Base-by-base conservation (phyloP, 1,284 basidiomycete species). In the Phlebopus sp. region DNA sequence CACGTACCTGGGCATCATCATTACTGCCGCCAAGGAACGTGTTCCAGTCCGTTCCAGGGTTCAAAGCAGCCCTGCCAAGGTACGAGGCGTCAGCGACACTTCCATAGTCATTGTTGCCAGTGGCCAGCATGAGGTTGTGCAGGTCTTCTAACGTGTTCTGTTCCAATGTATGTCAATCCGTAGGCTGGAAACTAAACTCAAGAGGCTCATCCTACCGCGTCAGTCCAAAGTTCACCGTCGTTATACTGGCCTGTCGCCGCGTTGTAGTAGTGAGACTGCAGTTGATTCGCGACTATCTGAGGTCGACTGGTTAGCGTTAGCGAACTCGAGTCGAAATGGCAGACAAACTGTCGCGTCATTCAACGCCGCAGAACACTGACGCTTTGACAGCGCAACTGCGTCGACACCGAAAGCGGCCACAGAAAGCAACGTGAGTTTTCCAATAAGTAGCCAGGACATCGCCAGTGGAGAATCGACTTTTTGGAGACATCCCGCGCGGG, bases 121-220 rank as follows among this genome's bases (percentile, higher is more conserved):
- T 69, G 11, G 66, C 70, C 8, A 76, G 66, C 74, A 79, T 80
- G 46, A 79, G 59, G 59, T 77, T 79, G 54, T 79, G 75, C 5
- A 80, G 56, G 53, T 80, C 78, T 55, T 80, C 79, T 19, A 78
- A 54, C 5, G 77, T 70, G 54, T 80, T 81, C 77, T 80, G 47
- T 9, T 14, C 36, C 15, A 38, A 5, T 2, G 13, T 6, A n/a
- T 8, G 13, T 17, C 17, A 25, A 44, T 21, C 38, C 25, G n/a
- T n/a, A n/a, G 10, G 32, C 8, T 30, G 25, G 29, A 42, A 11
- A 31, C 18, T 32, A 50, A 8, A 23, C 37, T 15, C 21, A 23
- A 10, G 10, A 9, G 35, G 46, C 17, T 38, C 42, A n/a, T 56
- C 70, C 23, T 48, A 79, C 77, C 4, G 76, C 70, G 53, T 78